Evolutionary conservation across 345 rosid species (phyloP).

Genomic region (Hirschfeldia incana): DNA sequence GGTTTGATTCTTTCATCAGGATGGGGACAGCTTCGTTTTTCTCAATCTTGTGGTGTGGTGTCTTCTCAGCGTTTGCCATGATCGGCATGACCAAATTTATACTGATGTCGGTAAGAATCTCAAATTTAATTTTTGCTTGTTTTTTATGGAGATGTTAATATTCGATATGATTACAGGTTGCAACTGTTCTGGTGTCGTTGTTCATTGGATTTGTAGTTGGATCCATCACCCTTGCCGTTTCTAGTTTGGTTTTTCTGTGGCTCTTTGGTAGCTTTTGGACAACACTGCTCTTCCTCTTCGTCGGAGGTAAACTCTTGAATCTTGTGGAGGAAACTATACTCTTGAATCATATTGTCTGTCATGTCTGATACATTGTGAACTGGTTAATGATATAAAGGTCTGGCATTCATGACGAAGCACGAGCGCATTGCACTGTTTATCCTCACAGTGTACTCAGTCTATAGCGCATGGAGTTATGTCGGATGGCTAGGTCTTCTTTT

Average conservation of each 20-base stretch:
- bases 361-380: slow-evolving; percentile 19
- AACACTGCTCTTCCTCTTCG: slow-evolving; percentile 57
- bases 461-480: slow-evolving; percentile 73
- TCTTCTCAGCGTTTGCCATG: slow-evolving; percentile 77
- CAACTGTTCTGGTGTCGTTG: slow-evolving; percentile 59
- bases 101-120: slow-evolving; percentile 64
- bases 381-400: slow-evolving; percentile 50
- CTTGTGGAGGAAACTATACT: neutral
- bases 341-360: neutral
- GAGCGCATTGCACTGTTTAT: slow-evolving; percentile 72
- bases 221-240: slow-evolving; percentile 57
- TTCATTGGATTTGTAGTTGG: slow-evolving; percentile 70
- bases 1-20: slow-evolving; percentile 79
- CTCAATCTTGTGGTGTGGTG: slow-evolving; percentile 87
- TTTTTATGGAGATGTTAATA: slow-evolving; percentile 2
- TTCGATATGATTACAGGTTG: slow-evolving; percentile 47
- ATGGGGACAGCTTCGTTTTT: slow-evolving; percentile 87
- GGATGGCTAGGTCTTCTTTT: slow-evolving; percentile 88
- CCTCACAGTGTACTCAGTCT: slow-evolving; percentile 64
- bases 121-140: neutral
- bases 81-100: slow-evolving; percentile 72
- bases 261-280: slow-evolving; percentile 96
- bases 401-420: slow-evolving; percentile 62
- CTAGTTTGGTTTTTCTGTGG: slow-evolving; percentile 72
- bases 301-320: slow-evolving; percentile 59